Evolutionary conservation across 306 rosid genomes (phyloP), one percentile per base, ranked within the genome.

Genomic region (Lablab purpureus): DNA sequence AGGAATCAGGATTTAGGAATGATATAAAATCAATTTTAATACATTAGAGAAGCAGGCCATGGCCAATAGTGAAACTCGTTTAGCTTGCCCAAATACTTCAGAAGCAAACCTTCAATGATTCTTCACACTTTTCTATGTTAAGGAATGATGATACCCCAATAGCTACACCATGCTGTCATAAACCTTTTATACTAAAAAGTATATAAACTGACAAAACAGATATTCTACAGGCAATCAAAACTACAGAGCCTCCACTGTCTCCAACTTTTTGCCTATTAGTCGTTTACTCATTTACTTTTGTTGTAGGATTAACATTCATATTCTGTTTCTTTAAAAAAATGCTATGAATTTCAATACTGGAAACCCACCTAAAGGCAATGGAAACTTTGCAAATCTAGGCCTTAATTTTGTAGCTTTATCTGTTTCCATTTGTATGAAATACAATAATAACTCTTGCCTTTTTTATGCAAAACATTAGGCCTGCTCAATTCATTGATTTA

Each of bases 91-190:
- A 52, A 73, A 63, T 77, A 27, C 66, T 43, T 18, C 40, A 47
- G 40, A 37, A 71, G 19, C 25, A 67, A 77, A 23, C 68, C 32
- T 36, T 56, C 75, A 52, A 62, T 9, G 17, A 32, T 22, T 32
- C 73, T 6, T 37, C 5, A 22, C 25, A 41, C 18, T 36, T 47
- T 73, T 64, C 52, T 46, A 32, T 37, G 50, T 54, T 41, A 59
- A 59, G 69, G 43, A 71, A 72, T 60, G 25, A 72, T 43, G 43
- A 13, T 73, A 70, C 45, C 69, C 80, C 73, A 60, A 30, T 50
- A 60, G 50, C 7, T 14, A 49, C 36, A 66, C 75, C 54, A 58
- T 56, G 75, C 34, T 32, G 37, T n/a, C 34, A 77, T 50, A 37
- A 18, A 30, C 65, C 18, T 25, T 47, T 64, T 17, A 41, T 10